Conservation (phyloP, 164 flowering plant species). For the Stephania yunnanensis region DNA sequence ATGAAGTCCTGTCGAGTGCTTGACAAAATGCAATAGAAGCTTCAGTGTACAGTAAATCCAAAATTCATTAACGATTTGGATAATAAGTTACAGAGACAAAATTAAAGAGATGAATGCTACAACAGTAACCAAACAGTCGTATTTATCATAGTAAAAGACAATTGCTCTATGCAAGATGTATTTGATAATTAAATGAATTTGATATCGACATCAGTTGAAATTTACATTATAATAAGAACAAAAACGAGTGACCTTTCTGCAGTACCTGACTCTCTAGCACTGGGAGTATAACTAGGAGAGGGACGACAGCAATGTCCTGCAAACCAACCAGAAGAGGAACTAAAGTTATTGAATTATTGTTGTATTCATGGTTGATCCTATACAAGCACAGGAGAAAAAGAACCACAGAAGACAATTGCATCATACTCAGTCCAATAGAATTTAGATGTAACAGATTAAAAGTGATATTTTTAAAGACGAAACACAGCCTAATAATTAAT, state of each 20-base stretch:
- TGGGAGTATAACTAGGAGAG: slow-evolving; percentile 93
- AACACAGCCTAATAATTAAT: neutral
- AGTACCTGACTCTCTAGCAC: slow-evolving; percentile 94
- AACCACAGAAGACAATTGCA: slow-evolving; percentile 9
- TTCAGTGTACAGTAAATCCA: neutral
- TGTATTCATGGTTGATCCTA: slow-evolving; percentile 19
- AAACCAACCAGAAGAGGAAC: slow-evolving; percentile 29
- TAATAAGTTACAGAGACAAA: neutral
- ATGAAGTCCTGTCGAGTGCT: neutral
- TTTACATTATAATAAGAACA: slow-evolving; percentile 1
- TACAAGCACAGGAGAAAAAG: slow-evolving; percentile 19
- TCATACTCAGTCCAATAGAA: slow-evolving; percentile 6
- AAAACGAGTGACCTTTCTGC: neutral
- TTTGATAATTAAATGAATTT: too few species aligned
- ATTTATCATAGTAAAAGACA: too few species aligned
- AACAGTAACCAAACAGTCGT: neutral
- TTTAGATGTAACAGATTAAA: neutral
- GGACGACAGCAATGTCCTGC: slow-evolving; percentile 99
- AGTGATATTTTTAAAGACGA: neutral
- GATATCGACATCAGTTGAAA: neutral
- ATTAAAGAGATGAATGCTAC: neutral
- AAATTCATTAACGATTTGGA: too few species aligned
- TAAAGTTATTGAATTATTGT: slow-evolving; percentile 21
- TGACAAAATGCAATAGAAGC: neutral
- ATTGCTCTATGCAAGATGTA: neutral